phyloP scores from a whole-genome alignment of 768 basidiomycete species.

The Amanita polypyramis region DNA sequence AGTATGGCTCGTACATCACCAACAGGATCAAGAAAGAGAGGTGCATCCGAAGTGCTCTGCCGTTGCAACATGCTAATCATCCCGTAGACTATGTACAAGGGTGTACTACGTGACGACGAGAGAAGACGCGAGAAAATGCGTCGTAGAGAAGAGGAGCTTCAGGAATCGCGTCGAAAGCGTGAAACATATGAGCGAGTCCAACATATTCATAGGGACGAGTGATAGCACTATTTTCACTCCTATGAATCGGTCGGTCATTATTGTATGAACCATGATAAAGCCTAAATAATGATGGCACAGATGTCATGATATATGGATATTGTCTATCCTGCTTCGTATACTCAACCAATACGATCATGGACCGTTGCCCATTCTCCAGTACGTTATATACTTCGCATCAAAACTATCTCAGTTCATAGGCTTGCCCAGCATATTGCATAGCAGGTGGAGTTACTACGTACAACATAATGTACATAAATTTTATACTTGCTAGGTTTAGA shows the following conservation, averaged over 20 bases:
- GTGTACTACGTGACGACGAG: conserved; percentile 83
- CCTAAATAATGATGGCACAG: too few species aligned
- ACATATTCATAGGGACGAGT: conserved; percentile 18
- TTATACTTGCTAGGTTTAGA: conserved; percentile 24
- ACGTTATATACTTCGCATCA: too few species aligned
- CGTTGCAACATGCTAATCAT: conserved; percentile 7
- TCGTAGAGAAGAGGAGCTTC: conserved; percentile 51
- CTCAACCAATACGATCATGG: not conserved
- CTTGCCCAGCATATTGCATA: not conserved
- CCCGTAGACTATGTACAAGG: conserved; percentile 78
- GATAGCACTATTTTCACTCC: too few species aligned
- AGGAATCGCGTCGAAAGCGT: conserved; percentile 52
- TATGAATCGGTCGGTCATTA: too few species aligned
- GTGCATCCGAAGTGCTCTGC: conserved; percentile 25
- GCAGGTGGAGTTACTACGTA: not conserved
- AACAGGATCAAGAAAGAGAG: conserved; percentile 76
- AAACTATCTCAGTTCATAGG: too few species aligned
- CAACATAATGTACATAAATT: not conserved
- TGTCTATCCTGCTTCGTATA: not conserved
- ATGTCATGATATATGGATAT: too few species aligned
- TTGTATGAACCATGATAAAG: too few species aligned
- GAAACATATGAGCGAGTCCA: conserved; percentile 53
- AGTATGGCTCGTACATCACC: conserved; percentile 84
- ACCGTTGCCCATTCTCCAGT: too few species aligned
- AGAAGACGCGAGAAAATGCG: conserved; percentile 63